Evolutionary conservation across 2,329 filamentous ascomycete species (phyloP).

Genomic region (Fusarium nurragi): DNA sequence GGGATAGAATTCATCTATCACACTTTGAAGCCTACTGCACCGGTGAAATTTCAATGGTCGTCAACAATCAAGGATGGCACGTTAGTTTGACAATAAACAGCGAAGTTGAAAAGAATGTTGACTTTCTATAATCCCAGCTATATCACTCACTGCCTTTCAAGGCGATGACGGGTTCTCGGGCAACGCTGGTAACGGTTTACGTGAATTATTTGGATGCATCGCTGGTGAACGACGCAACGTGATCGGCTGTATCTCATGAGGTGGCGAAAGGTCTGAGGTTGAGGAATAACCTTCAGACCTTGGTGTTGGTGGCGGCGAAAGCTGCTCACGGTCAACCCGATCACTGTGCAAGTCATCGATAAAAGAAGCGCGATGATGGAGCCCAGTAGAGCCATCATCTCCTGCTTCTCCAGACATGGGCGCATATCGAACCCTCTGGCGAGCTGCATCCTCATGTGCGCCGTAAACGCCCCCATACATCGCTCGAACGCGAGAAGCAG

Average conservation of each 20-base stretch:
- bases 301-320: conserved; percentile 45
- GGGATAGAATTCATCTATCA: conserved; percentile 14
- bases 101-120: background rate
- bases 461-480: conserved; percentile 28
- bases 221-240: conserved; percentile 30
- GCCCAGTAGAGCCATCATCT: background rate
- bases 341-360: conserved; percentile 18
- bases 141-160: background rate
- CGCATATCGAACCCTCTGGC: conserved; percentile 22
- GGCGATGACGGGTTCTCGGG: conserved; percentile 50
- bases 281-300: conserved; percentile 25
- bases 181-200: conserved; percentile 57
- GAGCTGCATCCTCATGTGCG: background rate
- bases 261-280: conserved; percentile 14
- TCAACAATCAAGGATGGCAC: background rate
- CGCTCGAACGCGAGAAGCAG: conserved; percentile 23
- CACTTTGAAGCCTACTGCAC: background rate
- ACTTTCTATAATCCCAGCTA: conserved; percentile 3
- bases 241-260: conserved; percentile 18
- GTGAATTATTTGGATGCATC: conserved; percentile 41
- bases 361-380: conserved; percentile 12
- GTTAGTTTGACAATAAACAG: background rate
- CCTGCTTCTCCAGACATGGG: background rate
- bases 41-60: background rate
- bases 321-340: conserved; percentile 34